Evolutionary conservation across 192 early-diverging fungal genomes (phyloP).

Genomic region (Linnemannia zychae): DNA sequence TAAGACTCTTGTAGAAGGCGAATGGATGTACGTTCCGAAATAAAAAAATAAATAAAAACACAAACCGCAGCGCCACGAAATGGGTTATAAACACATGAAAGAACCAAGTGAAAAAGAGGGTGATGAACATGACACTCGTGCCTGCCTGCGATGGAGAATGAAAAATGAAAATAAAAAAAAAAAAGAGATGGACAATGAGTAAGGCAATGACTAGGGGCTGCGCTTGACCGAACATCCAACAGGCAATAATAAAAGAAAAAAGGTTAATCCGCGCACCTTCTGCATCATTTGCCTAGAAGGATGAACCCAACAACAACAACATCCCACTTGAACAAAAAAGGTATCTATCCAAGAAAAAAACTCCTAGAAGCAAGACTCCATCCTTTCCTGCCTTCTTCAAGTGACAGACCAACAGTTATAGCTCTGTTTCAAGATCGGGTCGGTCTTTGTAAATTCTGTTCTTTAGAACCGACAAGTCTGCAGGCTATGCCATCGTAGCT

Average conservation of each 20-base stretch:
- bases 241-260: not conserved
- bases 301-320: too few species aligned
- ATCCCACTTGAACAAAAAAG: too few species aligned
- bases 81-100: not conserved
- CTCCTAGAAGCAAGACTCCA: not conserved
- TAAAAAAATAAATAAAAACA: too few species aligned
- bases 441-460: not conserved
- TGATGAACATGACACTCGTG: not conserved
- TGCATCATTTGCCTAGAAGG: too few species aligned
- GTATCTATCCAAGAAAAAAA: not conserved
- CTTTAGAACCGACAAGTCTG: not conserved
- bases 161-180: not conserved
- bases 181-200: not conserved
- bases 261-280: not conserved
- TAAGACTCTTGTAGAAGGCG: too few species aligned
- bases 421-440: not conserved
- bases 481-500: not conserved
- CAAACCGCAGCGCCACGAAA: too few species aligned
- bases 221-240: not conserved
- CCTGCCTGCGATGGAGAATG: not conserved
- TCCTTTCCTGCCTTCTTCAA: not conserved
- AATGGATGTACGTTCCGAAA: too few species aligned
- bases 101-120: not conserved
- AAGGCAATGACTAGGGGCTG: not conserved
- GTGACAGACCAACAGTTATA: not conserved